Evolutionary conservation across 1,284 basidiomycete species (phyloP).

Genomic region (Melanopsichium pennsylvanicum): DNA sequence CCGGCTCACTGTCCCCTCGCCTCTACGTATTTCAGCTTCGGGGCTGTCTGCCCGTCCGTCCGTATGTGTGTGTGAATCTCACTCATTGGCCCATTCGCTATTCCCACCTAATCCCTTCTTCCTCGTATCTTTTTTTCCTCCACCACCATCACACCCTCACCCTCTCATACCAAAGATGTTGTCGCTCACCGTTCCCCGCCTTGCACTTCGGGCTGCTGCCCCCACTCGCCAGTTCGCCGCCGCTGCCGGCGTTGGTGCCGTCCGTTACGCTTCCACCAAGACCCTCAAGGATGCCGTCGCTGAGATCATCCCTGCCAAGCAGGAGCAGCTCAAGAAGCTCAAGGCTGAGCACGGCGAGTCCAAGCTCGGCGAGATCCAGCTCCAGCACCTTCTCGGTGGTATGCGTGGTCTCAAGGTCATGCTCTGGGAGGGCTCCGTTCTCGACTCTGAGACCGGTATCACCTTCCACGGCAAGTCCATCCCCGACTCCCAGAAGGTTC

Average conservation of each 20-base stretch:
- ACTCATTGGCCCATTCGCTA: not conserved
- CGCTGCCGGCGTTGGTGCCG: slow-evolving; percentile 46
- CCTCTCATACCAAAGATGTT: slow-evolving; percentile 44
- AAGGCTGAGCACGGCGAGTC: slow-evolving; percentile 61
- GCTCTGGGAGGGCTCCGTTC: slow-evolving; percentile 66
- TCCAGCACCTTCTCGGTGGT: slow-evolving; percentile 63
- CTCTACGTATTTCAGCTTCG: not conserved
- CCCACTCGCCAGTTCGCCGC: slow-evolving; percentile 61
- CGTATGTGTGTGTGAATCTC: not conserved
- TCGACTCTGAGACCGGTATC: slow-evolving; percentile 64
- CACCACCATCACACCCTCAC: slow-evolving; percentile 29
- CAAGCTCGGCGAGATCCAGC: slow-evolving; percentile 62
- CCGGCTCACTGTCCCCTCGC: not conserved
- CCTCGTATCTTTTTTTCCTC: not conserved
- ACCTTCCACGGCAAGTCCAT: slow-evolving; percentile 66
- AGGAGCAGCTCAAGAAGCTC: slow-evolving; percentile 64
- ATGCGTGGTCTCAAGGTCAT: slow-evolving; percentile 66
- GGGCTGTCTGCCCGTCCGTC: not conserved
- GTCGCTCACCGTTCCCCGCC: slow-evolving; percentile 60
- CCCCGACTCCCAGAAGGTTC: slow-evolving; percentile 64
- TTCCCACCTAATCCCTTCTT: not conserved
- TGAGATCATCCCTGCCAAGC: slow-evolving; percentile 64
- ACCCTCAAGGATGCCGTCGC: slow-evolving; percentile 62
- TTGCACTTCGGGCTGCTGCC: slow-evolving; percentile 57
- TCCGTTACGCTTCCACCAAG: slow-evolving; percentile 63